Percentiles rank a stretch among this genome's conserved stretches.
Conservation (phyloP, 345 rosid species). For the Acer negundo region DNA sequence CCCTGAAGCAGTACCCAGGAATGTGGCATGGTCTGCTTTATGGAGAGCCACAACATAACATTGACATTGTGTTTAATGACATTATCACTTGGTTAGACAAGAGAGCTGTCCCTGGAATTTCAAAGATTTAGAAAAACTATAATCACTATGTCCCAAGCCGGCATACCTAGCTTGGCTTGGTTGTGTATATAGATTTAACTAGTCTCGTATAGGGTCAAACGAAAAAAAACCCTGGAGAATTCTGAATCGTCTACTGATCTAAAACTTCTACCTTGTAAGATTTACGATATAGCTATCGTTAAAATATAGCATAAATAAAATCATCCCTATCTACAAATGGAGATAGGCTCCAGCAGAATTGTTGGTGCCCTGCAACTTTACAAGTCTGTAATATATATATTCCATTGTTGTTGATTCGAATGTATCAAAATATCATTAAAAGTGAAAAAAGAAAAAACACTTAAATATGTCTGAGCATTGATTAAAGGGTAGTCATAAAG, state of each 20-base stretch:
- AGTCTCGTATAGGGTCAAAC: neutral
- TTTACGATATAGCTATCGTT: too few relatives aligned
- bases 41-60: conserved; percentile 62
- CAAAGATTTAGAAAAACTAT: too few relatives aligned
- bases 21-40: conserved; percentile 93
- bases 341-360: too few relatives aligned
- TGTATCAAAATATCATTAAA: neutral
- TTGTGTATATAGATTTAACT: neutral
- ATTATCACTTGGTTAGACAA: conserved; percentile 60
- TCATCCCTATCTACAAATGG: too few relatives aligned
- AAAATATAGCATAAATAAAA: too few relatives aligned
- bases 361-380: neutral
- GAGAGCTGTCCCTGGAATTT: conserved; percentile 19
- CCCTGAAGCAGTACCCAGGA: conserved; percentile 62
- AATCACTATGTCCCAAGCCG: neutral
- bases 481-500: neutral
- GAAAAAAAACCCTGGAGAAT: too few relatives aligned
- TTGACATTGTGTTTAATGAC: conserved; percentile 57
- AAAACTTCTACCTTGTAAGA: too few relatives aligned
- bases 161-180: neutral
- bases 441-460: neutral
- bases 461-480: neutral
- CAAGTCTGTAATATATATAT: neutral
- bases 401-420: too few relatives aligned
- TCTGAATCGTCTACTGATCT: neutral